Base-by-base conservation (phyloP, 352 stramenopile genomes). In the Pythium aphanidermatum region DNA sequence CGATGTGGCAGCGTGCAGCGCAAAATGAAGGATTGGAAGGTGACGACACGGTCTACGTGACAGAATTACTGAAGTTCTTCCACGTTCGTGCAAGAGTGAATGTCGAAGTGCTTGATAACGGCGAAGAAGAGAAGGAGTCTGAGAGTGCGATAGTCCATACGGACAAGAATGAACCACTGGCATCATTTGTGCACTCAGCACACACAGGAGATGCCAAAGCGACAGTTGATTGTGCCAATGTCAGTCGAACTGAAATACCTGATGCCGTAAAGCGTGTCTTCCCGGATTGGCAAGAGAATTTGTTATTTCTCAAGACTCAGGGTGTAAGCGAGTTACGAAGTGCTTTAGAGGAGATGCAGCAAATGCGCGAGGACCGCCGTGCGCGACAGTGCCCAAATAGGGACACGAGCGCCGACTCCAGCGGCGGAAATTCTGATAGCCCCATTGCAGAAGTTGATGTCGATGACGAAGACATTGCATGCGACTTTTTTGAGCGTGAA, bases 261-360 rank as follows among this genome's bases (percentile, higher is more conserved):
- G 59, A 64, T 4, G 53, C 58, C 6, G 67, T 79, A 6, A 70
- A 79, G 52, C 62, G 65, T 4, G 62, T 75, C 9, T 82, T 82
- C 32, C 65, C 57, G 0, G 55, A 68, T 4, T 82, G 70, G 67
- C 35, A 56, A 13, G 56, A 68, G 14, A 70, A 82, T 39, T 36
- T 78, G n/a, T 50, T 37, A 14, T 82, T 82, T 38, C 34, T 82
- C 4, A 27, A 46, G 16, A 55, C 66, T 2, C 67, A 76, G 39
- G 52, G 54, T 14, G 34, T 52, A 2, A 27, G 55, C 1, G 66
- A 73, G 19, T 42, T 82, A 4, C 36, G 62, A 30, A 27, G 41
- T 10, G 55, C 55, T 9, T 21, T 63, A 16, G 30, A 53, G 1
- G 44, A 60, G 26, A 46, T 61, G 40, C 38, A 33, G 23, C 31